These are phyloP conservation scores for Spergularia azorica DNA, from an alignment of 179 eudicot species.

Conservation along the genomic window DNA sequence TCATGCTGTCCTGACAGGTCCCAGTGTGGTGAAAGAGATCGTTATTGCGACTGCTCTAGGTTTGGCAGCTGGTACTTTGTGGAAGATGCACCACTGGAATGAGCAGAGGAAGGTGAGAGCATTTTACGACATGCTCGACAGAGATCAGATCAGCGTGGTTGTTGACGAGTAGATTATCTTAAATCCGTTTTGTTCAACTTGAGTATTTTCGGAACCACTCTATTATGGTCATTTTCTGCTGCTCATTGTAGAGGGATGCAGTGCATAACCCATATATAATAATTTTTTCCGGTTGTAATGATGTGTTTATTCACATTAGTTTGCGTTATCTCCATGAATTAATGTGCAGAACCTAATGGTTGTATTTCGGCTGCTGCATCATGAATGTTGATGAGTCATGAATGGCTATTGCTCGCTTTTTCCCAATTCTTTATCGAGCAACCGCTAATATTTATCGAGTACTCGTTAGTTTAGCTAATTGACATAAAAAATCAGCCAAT, in stretches of 20 bases:
- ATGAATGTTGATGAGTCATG: no score
- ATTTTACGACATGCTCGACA: slow-evolving; percentile 47
- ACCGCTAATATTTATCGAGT: no score
- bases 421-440: no score
- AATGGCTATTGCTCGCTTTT: no score
- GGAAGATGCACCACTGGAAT: slow-evolving; percentile 47
- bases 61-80: slow-evolving; percentile 35
- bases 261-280: slow-evolving; percentile 22
- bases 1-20: slow-evolving; percentile 36
- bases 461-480: no score
- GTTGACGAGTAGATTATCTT: slow-evolving; percentile 35
- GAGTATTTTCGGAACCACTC: slow-evolving; percentile 7
- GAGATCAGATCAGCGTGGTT: slow-evolving; percentile 45
- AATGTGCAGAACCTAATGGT: no score
- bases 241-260: slow-evolving; percentile 17
- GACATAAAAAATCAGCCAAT: no score
- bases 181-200: background rate
- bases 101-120: slow-evolving; percentile 44
- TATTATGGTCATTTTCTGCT: slow-evolving; percentile 14
- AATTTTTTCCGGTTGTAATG: slow-evolving; percentile 14
- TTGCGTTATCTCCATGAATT: no score
- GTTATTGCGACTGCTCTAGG: slow-evolving; percentile 34
- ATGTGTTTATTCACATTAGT: no score
- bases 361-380: no score
- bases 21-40: slow-evolving; percentile 46